Evolutionary conservation across 345 rosid species (phyloP).

Genomic region (Syzygium grande): DNA sequence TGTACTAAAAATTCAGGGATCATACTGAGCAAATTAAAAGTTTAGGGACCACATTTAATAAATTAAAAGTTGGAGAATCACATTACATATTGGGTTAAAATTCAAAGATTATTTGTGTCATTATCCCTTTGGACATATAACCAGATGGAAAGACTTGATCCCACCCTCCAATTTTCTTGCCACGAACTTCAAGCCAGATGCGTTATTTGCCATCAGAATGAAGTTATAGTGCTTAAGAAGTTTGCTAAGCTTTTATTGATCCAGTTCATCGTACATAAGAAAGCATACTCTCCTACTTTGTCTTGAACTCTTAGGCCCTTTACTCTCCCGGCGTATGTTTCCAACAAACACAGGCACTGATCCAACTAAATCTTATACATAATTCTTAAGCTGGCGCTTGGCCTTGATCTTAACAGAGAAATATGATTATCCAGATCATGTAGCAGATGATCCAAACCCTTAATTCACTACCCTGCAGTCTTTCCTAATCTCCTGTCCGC

Average conservation of each 20-base stretch:
- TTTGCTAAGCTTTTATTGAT: not conserved
- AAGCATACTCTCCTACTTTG: not conserved
- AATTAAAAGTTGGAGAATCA: too few species aligned
- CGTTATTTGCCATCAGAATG: not conserved
- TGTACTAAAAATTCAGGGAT: too few species aligned
- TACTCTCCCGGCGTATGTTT: not conserved
- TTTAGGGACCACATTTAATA: too few species aligned
- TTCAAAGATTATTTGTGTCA: too few species aligned
- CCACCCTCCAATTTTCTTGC: not conserved
- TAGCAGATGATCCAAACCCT: not conserved
- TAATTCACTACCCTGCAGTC: conserved; percentile 42
- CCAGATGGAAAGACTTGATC: not conserved
- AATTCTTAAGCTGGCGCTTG: not conserved
- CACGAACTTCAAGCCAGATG: not conserved
- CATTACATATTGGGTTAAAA: too few species aligned
- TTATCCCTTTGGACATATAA: too few species aligned
- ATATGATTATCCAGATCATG: not conserved
- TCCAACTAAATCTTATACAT: not conserved
- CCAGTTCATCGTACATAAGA: not conserved
- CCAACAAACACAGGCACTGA: not conserved
- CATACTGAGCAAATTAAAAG: too few species aligned
- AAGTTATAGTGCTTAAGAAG: not conserved
- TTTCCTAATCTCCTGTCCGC: conserved; percentile 73
- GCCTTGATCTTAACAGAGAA: not conserved
- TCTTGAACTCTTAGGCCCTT: not conserved